Percentiles rank a stretch among this genome's conserved stretches.
Conservation (phyloP, 2,329 filamentous ascomycete species). For the Talaromyces atroroseus region DNA sequence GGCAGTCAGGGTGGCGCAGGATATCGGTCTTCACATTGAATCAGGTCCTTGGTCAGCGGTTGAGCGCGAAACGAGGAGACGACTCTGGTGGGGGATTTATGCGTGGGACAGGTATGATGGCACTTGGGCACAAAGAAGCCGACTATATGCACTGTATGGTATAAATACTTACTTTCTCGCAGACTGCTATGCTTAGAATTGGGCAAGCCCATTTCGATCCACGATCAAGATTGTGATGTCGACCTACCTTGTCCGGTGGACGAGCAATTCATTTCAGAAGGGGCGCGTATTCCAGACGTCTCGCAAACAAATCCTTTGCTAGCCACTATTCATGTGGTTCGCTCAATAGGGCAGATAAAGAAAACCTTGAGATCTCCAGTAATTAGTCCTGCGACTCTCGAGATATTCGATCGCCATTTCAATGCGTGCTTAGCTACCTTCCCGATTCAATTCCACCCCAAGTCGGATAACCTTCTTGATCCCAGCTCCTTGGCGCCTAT, state of each 20-base stretch:
- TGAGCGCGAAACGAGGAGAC: slow-evolving; percentile 77
- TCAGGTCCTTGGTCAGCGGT: slow-evolving; percentile 66
- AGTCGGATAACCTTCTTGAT: slow-evolving; percentile 62
- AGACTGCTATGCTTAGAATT: slow-evolving; percentile 72
- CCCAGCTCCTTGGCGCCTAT: slow-evolving; percentile 69
- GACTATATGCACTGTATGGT: too few species aligned
- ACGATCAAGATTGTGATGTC: slow-evolving; percentile 84
- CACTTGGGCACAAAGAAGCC: neutral
- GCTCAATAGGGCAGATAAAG: slow-evolving; percentile 68
- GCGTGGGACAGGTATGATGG: slow-evolving; percentile 68
- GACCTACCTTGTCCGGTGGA: slow-evolving; percentile 72
- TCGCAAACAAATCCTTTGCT: slow-evolving; percentile 66
- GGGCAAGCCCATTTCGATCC: slow-evolving; percentile 73
- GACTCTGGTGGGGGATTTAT: slow-evolving; percentile 94
- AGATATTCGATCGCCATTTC: slow-evolving; percentile 79
- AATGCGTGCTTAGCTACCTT: slow-evolving; percentile 68
- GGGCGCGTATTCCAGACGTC: slow-evolving; percentile 38
- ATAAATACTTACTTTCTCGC: slow-evolving; percentile 1
- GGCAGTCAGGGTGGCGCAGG: slow-evolving; percentile 74
- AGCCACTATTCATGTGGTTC: slow-evolving; percentile 73
- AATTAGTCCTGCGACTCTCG: slow-evolving; percentile 62
- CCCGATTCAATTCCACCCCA: slow-evolving; percentile 66
- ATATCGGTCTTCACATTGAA: slow-evolving; percentile 74
- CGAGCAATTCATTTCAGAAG: slow-evolving; percentile 58
- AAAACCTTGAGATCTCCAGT: slow-evolving; percentile 63